These are phyloP conservation scores for Rostrohypoxylon terebratum DNA, from an alignment of 495 filamentous ascomycete genomes.

Conservation along the genomic window DNA sequence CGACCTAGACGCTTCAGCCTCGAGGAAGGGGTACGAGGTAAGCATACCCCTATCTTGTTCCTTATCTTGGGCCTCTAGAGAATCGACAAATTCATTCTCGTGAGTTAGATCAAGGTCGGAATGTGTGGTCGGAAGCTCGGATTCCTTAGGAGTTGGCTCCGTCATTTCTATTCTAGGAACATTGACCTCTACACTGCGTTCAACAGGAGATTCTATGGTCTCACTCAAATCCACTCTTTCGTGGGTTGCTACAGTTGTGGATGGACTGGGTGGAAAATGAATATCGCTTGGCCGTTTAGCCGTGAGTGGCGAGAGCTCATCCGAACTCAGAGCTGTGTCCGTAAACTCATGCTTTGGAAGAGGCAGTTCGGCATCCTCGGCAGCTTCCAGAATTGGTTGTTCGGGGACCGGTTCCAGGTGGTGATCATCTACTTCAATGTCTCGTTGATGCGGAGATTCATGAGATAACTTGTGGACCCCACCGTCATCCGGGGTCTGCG, in stretches of 20 bases:
- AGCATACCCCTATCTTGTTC: constrained; percentile 9
- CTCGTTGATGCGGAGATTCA: constrained; percentile 9
- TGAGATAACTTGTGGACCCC: not conserved
- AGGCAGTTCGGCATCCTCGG: constrained; percentile 22
- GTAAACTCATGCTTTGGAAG: constrained; percentile 37
- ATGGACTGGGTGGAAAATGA: constrained; percentile 22
- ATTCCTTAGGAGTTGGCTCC: constrained; percentile 29
- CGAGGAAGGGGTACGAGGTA: not conserved
- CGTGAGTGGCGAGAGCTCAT: constrained; percentile 50
- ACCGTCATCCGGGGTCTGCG: constrained; percentile 2
- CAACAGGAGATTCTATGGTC: not conserved
- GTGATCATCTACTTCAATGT: constrained; percentile 16
- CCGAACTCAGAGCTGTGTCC: constrained; percentile 49
- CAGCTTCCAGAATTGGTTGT: constrained; percentile 12
- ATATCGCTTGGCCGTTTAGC: constrained; percentile 37
- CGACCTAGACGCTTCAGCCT: constrained; percentile 12
- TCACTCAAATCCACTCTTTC: not conserved
- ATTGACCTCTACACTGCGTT: constrained; percentile 18
- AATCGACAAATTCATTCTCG: constrained; percentile 14
- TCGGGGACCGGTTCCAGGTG: constrained; percentile 32
- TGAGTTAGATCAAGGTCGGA: constrained; percentile 25
- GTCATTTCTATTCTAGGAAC: constrained; percentile 19
- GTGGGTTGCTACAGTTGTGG: constrained; percentile 22
- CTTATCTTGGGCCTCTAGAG: constrained; percentile 13
- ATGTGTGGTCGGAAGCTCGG: constrained; percentile 45